Percentiles rank a stretch among this genome's conserved stretches.
Evolutionary conservation across 805 yeast genomes (phyloP).

Genomic region (Starmerella apis): DNA sequence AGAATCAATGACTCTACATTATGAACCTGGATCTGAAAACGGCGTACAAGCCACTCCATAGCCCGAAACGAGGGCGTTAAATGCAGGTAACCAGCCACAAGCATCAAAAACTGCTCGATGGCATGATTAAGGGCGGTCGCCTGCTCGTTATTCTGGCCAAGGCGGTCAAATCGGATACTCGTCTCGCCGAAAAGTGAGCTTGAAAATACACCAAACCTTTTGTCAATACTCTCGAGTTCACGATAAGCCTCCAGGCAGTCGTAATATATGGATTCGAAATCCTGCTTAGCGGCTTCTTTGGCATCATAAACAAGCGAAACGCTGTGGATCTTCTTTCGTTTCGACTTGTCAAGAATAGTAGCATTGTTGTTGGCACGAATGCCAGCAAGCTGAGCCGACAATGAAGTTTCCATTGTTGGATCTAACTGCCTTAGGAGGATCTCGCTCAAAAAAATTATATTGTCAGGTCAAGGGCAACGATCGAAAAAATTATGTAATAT

Average conservation of each 20-base stretch:
- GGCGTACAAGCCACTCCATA: constrained; percentile 88
- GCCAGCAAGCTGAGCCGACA: constrained; percentile 71
- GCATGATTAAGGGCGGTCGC: constrained; percentile 64
- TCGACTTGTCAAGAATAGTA: constrained; percentile 73
- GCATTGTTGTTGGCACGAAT: constrained; percentile 43
- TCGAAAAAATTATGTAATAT: not conserved
- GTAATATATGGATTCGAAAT: constrained; percentile 67
- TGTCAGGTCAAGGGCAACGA: constrained; percentile 1
- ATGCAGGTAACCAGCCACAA: constrained; percentile 67
- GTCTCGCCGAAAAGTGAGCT: constrained; percentile 73
- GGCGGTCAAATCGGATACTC: constrained; percentile 68
- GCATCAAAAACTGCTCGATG: constrained; percentile 58
- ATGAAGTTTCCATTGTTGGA: constrained; percentile 33
- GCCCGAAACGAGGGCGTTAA: constrained; percentile 69
- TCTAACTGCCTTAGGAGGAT: not conserved
- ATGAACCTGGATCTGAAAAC: constrained; percentile 72
- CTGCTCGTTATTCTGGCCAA: constrained; percentile 69
- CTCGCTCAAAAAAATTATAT: constrained; percentile 5
- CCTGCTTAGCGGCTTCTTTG: constrained; percentile 86
- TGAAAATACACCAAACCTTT: constrained; percentile 61
- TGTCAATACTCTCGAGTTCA: constrained; percentile 60
- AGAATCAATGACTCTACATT: constrained; percentile 64
- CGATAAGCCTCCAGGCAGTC: constrained; percentile 65
- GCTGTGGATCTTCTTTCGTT: constrained; percentile 76
- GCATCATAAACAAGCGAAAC: constrained; percentile 80